A percentile compares a stretch with the other conserved stretches of the same genome.
These are phyloP conservation scores for Colletotrichum sp. DNA, from an alignment of 2,329 filamentous ascomycete species.

Conservation along the genomic window DNA sequence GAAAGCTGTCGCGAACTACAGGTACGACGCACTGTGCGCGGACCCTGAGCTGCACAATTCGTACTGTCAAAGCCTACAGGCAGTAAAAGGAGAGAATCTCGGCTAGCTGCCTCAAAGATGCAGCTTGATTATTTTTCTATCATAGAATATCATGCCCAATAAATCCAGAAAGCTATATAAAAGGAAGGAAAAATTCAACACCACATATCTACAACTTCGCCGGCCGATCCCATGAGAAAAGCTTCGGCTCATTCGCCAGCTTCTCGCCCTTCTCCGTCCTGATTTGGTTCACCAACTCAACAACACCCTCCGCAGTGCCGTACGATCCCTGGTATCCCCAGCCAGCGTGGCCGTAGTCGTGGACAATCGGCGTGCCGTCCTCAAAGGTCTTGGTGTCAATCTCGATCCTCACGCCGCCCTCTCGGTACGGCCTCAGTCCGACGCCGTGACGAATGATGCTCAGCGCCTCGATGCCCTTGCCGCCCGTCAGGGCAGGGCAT, in stretches of 20 bases:
- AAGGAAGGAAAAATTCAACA: not conserved
- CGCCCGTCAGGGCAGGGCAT: slow-evolving; percentile 67
- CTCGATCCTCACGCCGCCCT: slow-evolving; percentile 78
- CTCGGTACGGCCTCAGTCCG: slow-evolving; percentile 77
- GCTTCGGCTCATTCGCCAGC: slow-evolving; percentile 31
- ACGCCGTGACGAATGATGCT: slow-evolving; percentile 83
- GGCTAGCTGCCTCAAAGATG: not conserved
- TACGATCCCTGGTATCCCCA: slow-evolving; percentile 78
- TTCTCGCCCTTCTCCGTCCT: slow-evolving; percentile 31
- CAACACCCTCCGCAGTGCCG: slow-evolving; percentile 71
- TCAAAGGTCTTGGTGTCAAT: slow-evolving; percentile 63
- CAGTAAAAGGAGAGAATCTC: not conserved
- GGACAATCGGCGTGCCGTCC: slow-evolving; percentile 70
- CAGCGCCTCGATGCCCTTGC: slow-evolving; percentile 74
- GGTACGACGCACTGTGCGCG: slow-evolving; percentile 1
- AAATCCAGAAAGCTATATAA: not conserved
- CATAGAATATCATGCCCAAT: not conserved
- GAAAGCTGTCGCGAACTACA: slow-evolving; percentile 18
- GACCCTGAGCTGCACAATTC: not conserved
- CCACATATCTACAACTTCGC: slow-evolving; percentile 1
- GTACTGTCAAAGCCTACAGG: not conserved
- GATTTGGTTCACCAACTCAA: slow-evolving; percentile 72
- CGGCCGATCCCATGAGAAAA: slow-evolving; percentile 29
- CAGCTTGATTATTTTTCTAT: not conserved
- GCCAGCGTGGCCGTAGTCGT: slow-evolving; percentile 81